Base-by-base conservation (phyloP, 1,284 basidiomycete species). In the Coniferiporia sulphurascens region DNA sequence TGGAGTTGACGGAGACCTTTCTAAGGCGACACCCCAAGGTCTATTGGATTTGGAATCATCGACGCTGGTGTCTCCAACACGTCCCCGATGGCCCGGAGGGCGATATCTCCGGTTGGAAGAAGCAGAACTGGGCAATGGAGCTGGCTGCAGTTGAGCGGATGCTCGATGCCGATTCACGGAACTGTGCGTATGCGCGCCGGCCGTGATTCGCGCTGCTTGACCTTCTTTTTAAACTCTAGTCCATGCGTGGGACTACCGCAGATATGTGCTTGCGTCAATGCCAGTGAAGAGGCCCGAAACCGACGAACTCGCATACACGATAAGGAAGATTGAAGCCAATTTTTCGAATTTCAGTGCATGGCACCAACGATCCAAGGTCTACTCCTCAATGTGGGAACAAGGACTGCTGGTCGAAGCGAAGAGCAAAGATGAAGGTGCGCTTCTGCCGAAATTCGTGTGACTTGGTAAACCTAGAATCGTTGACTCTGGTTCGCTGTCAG, bases 271-370 rank as follows among this genome's bases (percentile, higher is more conserved):
- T 21, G 77, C 79, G 1, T 85, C 80, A 44, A 85, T 91, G 73
- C 86, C 88, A 0, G 76, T 79, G 52, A 75, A 78, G 44, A 76
- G 78, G 52, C 70, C 85, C 3, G 73, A 77, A 49, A 73, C 69
- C 44, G 75, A 78, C 22, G 95, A 97, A 70, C 73, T 98, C 27
- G 79, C 76, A 0, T 98, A 91, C 69, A 96, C 96, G 1, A 86
- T 84, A 51, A 80, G 81, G 62, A 98, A 98, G 77, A 99, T 99
- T 65, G 89, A 94, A 71, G 76, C 87, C 55, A 98, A 93, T 71
- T 97, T 99, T 69, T 95, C 92, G 51, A 99, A 99, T 72, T 99
- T 98, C 71, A 96, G 93, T 60, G 97, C 97, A 15, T 99, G 97
- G 97, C 97, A 99, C 72, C 94, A 96, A 66, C 84, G 97, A 27